A percentile compares a stretch with the other conserved stretches of the same genome.
Evolutionary conservation across 768 basidiomycete genomes (phyloP).

Genomic region (Suillus americanus): DNA sequence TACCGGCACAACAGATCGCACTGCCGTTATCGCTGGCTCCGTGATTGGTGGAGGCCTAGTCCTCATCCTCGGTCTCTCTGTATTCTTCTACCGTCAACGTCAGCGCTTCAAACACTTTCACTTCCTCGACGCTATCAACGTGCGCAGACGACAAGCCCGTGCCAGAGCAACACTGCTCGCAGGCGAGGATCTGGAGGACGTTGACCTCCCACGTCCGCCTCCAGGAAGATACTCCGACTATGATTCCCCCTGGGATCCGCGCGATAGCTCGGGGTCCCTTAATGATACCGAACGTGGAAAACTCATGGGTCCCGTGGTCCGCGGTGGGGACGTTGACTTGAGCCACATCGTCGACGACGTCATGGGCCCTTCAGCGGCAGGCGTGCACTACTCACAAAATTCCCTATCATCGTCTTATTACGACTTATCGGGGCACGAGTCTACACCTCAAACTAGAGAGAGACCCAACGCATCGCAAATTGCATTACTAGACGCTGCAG

Average conservation of each 20-base stretch:
- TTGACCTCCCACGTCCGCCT: slow-evolving; percentile 8
- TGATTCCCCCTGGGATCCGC: slow-evolving; percentile 22
- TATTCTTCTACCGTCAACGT: slow-evolving; percentile 38
- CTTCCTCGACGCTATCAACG: slow-evolving; percentile 28
- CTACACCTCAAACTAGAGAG: slow-evolving; percentile 18
- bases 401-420: slow-evolving; percentile 25
- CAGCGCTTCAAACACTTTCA: slow-evolving; percentile 35
- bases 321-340: slow-evolving; percentile 25
- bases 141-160: slow-evolving; percentile 19
- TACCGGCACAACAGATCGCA: slow-evolving; percentile 25
- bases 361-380: slow-evolving; percentile 39
- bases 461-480: slow-evolving; percentile 21
- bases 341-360: slow-evolving; percentile 47
- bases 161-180: slow-evolving; percentile 23
- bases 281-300: slow-evolving; percentile 17
- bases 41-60: slow-evolving; percentile 38
- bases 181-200: slow-evolving; percentile 24
- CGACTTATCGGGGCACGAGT: slow-evolving; percentile 8
- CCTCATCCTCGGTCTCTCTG: slow-evolving; percentile 34
- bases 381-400: slow-evolving; percentile 20
- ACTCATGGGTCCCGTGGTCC: slow-evolving; percentile 20
- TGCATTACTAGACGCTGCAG: slow-evolving; percentile 24
- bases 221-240: slow-evolving; percentile 19
- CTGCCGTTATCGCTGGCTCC: slow-evolving; percentile 42
- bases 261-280: neutral